A percentile compares a stretch with the other conserved stretches of the same genome.
phyloP scores from a whole-genome alignment of 2,329 filamentous ascomycete genomes.

The Pseudogymnoascus verrucosus region DNA sequence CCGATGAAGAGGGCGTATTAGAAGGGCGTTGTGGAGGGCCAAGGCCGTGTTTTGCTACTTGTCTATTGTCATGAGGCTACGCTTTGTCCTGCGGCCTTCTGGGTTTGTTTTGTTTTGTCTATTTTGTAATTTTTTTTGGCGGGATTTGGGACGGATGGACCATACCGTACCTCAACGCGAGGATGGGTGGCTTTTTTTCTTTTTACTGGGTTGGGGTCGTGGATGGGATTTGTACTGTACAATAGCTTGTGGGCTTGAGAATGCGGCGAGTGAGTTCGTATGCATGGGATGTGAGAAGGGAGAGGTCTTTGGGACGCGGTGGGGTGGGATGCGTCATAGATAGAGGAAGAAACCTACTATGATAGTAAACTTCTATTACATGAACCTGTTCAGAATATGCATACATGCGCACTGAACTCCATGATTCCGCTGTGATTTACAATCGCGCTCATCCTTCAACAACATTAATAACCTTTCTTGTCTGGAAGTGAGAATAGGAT shows the following conservation, averaged over 20 bases:
- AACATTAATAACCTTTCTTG: too few species aligned
- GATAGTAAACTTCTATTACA: conserved; percentile 3
- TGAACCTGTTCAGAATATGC: neutral
- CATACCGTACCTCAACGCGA: neutral
- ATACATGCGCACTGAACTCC: neutral
- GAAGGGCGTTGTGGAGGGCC: too few species aligned
- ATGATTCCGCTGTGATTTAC: neutral
- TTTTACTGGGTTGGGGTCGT: neutral
- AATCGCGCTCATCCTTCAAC: neutral
- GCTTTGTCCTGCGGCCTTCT: neutral
- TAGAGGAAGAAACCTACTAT: neutral
- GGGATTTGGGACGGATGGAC: neutral
- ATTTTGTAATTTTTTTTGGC: neutral
- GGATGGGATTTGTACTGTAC: neutral
- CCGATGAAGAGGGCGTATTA: neutral
- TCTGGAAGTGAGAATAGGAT: too few species aligned
- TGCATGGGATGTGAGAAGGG: neutral
- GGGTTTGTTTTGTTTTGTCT: neutral
- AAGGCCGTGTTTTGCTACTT: too few species aligned
- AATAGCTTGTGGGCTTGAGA: neutral
- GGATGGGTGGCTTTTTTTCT: neutral
- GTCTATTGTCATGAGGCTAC: neutral
- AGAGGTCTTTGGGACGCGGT: neutral
- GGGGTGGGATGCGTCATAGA: neutral
- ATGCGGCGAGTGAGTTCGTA: neutral